These are phyloP conservation scores for Pulveroboletus frians DNA, from an alignment of 768 basidiomycete species.

Conservation along the genomic window DNA sequence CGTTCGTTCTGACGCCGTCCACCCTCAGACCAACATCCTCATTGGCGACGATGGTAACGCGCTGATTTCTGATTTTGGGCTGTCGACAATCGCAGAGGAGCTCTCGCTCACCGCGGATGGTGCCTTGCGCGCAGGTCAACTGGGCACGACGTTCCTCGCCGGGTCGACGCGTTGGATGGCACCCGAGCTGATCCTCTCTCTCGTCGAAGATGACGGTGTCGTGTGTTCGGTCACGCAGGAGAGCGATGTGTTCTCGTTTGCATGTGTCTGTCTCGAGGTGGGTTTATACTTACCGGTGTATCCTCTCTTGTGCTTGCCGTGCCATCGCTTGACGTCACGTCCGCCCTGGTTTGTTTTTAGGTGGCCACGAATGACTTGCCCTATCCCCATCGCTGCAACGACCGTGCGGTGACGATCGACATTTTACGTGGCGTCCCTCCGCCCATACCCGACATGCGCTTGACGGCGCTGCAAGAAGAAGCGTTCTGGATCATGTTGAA, in stretches of 20 bases:
- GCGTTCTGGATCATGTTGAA: conserved; percentile 43
- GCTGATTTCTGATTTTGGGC: conserved; percentile 58
- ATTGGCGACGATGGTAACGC: conserved; percentile 47
- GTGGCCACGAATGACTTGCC: conserved; percentile 48
- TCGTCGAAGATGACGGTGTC: conserved; percentile 42
- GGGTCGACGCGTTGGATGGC: conserved; percentile 41
- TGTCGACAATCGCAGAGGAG: conserved; percentile 55
- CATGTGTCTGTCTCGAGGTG: conserved; percentile 56
- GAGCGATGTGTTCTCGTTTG: conserved; percentile 60
- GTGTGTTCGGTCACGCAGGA: conserved; percentile 43
- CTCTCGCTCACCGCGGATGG: conserved; percentile 32
- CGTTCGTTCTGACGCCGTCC: neutral
- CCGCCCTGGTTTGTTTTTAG: conserved; percentile 23
- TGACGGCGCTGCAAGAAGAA: conserved; percentile 22
- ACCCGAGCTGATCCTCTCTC: conserved; percentile 49
- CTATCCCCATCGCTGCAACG: conserved; percentile 49
- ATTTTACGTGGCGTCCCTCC: conserved; percentile 39
- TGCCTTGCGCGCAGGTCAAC: conserved; percentile 18
- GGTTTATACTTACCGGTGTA: neutral
- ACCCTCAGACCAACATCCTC: conserved; percentile 52
- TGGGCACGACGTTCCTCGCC: conserved; percentile 29
- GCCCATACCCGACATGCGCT: conserved; percentile 13
- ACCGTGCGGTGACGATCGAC: conserved; percentile 52
- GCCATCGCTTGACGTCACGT: neutral
- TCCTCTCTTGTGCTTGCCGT: neutral